Base-by-base conservation (phyloP, 179 eudicot genomes). In the Beta macrorhiza region DNA sequence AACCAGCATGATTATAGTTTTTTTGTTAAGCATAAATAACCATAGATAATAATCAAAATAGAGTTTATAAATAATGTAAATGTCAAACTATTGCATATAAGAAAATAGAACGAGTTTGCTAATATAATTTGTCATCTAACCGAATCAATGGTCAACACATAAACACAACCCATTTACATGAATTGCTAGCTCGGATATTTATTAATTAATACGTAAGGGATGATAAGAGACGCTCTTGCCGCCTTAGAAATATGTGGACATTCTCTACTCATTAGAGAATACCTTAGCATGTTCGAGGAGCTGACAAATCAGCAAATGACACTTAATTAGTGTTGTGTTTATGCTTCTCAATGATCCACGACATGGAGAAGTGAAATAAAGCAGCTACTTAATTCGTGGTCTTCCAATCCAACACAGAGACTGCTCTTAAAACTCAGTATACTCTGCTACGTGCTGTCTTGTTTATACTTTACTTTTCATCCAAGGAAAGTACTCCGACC, bases 291-390 rank as follows among this genome's bases (percentile, higher is more conserved):
- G 72, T 62, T 45, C 5, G 56, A 57, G 82, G 20, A 80, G n/a
- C 51, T 82, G 78, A 71, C 78, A 82, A 74, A 72, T 63, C 25
- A 63, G 74, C 68, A 20, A 52, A 69, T 11, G 13, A 45, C 67
- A 75, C 44, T 8, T 67, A 52, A 10, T 29, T 29, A 29, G 32
- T 37, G 72, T 56, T 79, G 17, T 75, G 61, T 58, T 76, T 25
- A 73, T 83, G 80, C 62, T 72, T 52, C 29, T 70, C 76, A 73
- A 74, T 74, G 49, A 53, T 62, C 72, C 49, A 68, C 20, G 67
- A 83, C 83, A 79, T 79, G 85, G 74, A 80, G 62, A 62, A 70
- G 78, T 76, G 78, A 79, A 83, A 80, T 65, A n/a, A 29, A 29
- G 32, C 32, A 79, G 56, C 71, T 82, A 44, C 32, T 62, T 67